Evolutionary conservation across 495 filamentous ascomycete genomes (phyloP).

Genomic region (Penicillium canescens): DNA sequence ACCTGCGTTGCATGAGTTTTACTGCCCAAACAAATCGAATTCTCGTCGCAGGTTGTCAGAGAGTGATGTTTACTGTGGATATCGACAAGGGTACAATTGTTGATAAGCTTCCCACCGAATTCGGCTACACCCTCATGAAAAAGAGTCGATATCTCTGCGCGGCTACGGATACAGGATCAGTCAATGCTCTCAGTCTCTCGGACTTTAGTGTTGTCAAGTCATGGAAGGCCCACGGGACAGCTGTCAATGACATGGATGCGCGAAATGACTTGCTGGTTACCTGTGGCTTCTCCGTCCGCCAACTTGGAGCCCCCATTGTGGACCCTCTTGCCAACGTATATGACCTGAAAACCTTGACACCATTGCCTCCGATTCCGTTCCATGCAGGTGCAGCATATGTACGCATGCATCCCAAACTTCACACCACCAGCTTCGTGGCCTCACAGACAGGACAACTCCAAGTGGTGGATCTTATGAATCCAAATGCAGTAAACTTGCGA

Average conservation of each 20-base stretch:
- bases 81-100: constrained; percentile 79
- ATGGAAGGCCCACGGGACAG: constrained; percentile 83
- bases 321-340: constrained; percentile 93
- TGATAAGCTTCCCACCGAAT: constrained; percentile 69
- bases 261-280: constrained; percentile 89
- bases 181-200: constrained; percentile 80
- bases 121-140: constrained; percentile 88
- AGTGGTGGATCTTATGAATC: constrained; percentile 92
- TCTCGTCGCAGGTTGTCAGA: constrained; percentile 82
- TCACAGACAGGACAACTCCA: constrained; percentile 91
- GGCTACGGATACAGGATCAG: constrained; percentile 77
- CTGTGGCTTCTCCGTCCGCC: constrained; percentile 85
- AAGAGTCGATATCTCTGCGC: constrained; percentile 87
- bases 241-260: constrained; percentile 93
- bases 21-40: constrained; percentile 83
- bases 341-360: constrained; percentile 81
- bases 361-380: constrained; percentile 87
- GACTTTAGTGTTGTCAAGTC: constrained; percentile 75
- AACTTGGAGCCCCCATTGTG: constrained; percentile 63
- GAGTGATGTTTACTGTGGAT: constrained; percentile 86
- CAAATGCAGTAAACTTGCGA: constrained; percentile 84
- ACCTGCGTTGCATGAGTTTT: constrained; percentile 91
- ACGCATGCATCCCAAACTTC: constrained; percentile 91
- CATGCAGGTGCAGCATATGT: constrained; percentile 89
- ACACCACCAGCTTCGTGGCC: constrained; percentile 86